These are phyloP conservation scores for Roridomyces roridus DNA, from an alignment of 768 basidiomycete genomes.

Conservation along the genomic window DNA sequence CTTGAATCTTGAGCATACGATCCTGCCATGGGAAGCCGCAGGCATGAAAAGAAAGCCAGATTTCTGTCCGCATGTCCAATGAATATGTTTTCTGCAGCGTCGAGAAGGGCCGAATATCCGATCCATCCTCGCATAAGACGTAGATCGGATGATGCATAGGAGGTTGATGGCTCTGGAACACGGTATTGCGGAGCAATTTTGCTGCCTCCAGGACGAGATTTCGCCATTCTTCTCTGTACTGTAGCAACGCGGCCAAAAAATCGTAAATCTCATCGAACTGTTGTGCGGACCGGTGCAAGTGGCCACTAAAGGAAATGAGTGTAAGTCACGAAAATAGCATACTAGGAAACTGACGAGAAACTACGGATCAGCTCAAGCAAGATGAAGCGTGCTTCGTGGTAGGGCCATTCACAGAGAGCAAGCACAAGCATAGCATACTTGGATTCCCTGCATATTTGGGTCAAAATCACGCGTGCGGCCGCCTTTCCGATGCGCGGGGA, in stretches of 20 bases:
- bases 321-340: background rate
- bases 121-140: background rate
- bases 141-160: background rate
- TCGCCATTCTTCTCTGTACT: conserved; percentile 4
- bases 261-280: background rate
- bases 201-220: background rate
- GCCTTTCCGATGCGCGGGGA: background rate
- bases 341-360: background rate
- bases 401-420: conserved; percentile 1
- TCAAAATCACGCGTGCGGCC: background rate
- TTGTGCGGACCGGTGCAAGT: background rate
- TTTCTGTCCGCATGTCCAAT: background rate
- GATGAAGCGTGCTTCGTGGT: conserved; percentile 3
- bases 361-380: background rate
- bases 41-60: background rate
- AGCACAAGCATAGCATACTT: background rate
- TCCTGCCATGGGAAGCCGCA: background rate
- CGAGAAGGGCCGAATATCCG: background rate
- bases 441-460: background rate
- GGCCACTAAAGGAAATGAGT: background rate
- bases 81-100: conserved; percentile 1
- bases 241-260: background rate
- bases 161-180: background rate
- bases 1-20: background rate
- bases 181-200: background rate